Evolutionary conservation across 225 moss, liverwort and hornwort genomes (phyloP).

Genomic region (Climacium dendroides): DNA sequence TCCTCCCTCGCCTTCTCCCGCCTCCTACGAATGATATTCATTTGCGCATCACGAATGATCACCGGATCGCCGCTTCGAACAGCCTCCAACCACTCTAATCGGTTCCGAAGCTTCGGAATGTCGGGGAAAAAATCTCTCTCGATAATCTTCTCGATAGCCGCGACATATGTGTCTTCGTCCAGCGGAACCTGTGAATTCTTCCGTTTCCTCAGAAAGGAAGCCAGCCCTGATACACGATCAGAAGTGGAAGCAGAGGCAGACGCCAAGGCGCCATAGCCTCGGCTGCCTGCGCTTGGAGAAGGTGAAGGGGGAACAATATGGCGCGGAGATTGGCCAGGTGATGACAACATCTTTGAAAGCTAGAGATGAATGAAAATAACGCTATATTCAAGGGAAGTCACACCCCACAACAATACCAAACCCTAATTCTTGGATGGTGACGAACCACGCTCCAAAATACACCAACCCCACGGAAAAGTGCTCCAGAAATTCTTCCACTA

Average conservation of each 20-base stretch:
- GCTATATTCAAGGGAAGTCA: background rate
- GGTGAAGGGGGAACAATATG: slow-evolving; percentile 63
- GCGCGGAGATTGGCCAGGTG: slow-evolving; percentile 86
- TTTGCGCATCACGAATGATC: slow-evolving; percentile 80
- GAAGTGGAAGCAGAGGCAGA: slow-evolving; percentile 35
- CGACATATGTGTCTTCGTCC: slow-evolving; percentile 93
- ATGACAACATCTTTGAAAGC: slow-evolving; percentile 67
- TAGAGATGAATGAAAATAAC: background rate
- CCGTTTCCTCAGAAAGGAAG: slow-evolving; percentile 50
- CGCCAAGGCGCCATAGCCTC: slow-evolving; percentile 34
- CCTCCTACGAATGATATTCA: slow-evolving; percentile 75
- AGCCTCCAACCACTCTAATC: slow-evolving; percentile 94
- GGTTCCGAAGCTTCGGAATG: slow-evolving; percentile 93
- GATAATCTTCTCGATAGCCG: slow-evolving; percentile 90
- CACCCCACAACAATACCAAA: background rate
- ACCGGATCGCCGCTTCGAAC: slow-evolving; percentile 82
- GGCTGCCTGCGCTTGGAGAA: slow-evolving; percentile 50
- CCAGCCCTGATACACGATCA: slow-evolving; percentile 16
- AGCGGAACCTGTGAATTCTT: slow-evolving; percentile 50
- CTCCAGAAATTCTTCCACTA: background rate
- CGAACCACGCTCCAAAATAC: background rate
- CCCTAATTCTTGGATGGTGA: background rate
- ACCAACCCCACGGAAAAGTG: background rate
- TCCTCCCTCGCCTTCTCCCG: slow-evolving; percentile 64
- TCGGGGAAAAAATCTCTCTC: slow-evolving; percentile 98